These are phyloP conservation scores for Chamaecyparis obtusa DNA, from an alignment of 75 land plant genomes.

Conservation along the genomic window DNA sequence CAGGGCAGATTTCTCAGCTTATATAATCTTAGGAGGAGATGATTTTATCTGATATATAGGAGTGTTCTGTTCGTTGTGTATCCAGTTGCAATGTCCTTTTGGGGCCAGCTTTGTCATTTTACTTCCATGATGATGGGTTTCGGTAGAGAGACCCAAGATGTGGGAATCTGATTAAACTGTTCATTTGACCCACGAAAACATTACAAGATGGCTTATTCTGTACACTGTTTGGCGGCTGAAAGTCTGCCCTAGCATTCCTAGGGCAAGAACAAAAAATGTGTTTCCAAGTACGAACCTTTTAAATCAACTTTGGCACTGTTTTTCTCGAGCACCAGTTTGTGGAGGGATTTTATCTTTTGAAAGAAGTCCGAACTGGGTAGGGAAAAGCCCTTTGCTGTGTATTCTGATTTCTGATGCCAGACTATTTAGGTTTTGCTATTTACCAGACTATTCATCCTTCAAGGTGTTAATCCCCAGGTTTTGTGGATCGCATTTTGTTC, in stretches of 20 bases:
- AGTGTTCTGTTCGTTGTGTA: too few relatives aligned
- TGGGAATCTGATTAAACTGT: too few relatives aligned
- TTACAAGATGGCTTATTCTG: neutral
- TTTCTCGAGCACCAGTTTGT: neutral
- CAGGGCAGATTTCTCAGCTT: conserved; percentile 1
- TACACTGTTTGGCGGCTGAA: neutral
- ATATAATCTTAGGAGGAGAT: neutral
- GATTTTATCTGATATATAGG: too few relatives aligned
- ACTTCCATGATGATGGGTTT: too few relatives aligned
- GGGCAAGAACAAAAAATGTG: neutral
- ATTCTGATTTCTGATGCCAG: neutral
- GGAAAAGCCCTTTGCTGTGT: neutral
- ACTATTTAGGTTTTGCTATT: neutral
- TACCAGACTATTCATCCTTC: neutral
- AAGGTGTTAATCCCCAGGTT: neutral
- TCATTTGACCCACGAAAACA: too few relatives aligned
- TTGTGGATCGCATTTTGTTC: neutral
- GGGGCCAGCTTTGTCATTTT: too few relatives aligned
- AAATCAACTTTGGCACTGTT: neutral
- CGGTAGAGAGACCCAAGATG: too few relatives aligned
- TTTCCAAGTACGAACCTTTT: neutral
- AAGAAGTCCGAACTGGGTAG: neutral
- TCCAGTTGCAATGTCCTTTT: too few relatives aligned
- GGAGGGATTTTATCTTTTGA: neutral
- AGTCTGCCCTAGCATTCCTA: neutral